Conservation (phyloP, 306 rosid genomes). For the Pyrus communis region DNA sequence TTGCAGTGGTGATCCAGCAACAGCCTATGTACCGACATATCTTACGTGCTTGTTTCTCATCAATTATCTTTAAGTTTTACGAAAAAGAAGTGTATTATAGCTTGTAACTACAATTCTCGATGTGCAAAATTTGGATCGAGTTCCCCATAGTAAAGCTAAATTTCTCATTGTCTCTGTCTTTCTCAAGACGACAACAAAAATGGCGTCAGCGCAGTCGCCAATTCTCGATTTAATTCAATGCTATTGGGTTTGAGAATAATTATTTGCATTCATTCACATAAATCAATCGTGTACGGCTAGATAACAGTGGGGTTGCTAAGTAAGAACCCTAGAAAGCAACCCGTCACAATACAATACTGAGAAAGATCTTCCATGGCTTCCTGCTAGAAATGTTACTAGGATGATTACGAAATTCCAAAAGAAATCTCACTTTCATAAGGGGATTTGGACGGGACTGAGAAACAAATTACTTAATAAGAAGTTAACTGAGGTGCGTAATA, state of each 20-base stretch:
- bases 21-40: conserved; percentile 13
- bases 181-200: neutral
- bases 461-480: neutral
- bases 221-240: neutral
- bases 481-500: conserved; percentile 61
- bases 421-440: neutral
- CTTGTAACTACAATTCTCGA: conserved; percentile 2
- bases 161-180: neutral
- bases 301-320: neutral
- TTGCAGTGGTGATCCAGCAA: conserved; percentile 24
- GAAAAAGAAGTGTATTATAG: conserved; percentile 13
- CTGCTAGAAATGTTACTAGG: neutral
- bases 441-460: neutral
- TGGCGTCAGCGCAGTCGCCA: neutral
- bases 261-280: neutral
- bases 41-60: neutral
- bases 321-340: neutral
- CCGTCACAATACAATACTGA: neutral
- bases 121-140: neutral
- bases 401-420: neutral
- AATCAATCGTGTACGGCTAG: neutral
- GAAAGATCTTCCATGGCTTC: neutral
- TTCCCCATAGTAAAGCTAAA: neutral
- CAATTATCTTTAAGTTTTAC: neutral
- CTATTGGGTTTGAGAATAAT: neutral